A percentile compares a stretch with the other conserved stretches of the same genome.
phyloP scores from a whole-genome alignment of 305 asterid species.

The Lippia alba region DNA sequence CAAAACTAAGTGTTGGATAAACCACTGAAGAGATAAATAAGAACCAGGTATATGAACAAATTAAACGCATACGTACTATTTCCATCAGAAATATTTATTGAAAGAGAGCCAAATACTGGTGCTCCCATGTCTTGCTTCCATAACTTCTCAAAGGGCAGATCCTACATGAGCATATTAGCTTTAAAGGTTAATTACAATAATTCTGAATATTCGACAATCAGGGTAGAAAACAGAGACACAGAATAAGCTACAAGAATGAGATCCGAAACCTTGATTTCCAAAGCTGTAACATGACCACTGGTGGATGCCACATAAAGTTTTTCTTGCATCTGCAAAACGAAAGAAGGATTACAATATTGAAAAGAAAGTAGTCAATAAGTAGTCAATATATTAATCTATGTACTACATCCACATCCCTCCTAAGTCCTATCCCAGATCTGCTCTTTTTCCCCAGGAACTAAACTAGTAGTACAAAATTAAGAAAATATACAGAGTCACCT shows the following conservation, averaged over 20 bases:
- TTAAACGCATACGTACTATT: constrained; percentile 51
- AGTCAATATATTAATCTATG: not conserved
- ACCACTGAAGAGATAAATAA: constrained; percentile 18
- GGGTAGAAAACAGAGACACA: constrained; percentile 22
- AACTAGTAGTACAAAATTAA: not conserved
- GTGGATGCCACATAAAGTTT: constrained; percentile 84
- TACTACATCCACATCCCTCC: not conserved
- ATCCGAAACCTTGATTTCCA: constrained; percentile 59
- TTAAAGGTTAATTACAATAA: constrained; percentile 14
- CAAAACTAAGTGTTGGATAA: constrained; percentile 4
- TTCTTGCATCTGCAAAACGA: constrained; percentile 57
- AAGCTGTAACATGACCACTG: constrained; percentile 73
- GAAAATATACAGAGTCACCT: not conserved
- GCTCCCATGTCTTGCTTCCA: constrained; percentile 86
- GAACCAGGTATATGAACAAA: not conserved
- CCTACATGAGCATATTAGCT: constrained; percentile 49
- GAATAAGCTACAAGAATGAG: constrained; percentile 21
- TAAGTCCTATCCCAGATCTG: too few species aligned
- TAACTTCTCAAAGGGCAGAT: constrained; percentile 52
- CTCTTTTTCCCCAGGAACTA: not conserved
- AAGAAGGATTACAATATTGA: constrained; percentile 24
- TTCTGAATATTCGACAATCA: constrained; percentile 14
- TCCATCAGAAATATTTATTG: constrained; percentile 55
- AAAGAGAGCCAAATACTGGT: constrained; percentile 84
- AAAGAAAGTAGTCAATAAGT: constrained; percentile 19